Base-by-base conservation (phyloP, 352 stramenopile genomes). In the Plasmopara muralis region DNA sequence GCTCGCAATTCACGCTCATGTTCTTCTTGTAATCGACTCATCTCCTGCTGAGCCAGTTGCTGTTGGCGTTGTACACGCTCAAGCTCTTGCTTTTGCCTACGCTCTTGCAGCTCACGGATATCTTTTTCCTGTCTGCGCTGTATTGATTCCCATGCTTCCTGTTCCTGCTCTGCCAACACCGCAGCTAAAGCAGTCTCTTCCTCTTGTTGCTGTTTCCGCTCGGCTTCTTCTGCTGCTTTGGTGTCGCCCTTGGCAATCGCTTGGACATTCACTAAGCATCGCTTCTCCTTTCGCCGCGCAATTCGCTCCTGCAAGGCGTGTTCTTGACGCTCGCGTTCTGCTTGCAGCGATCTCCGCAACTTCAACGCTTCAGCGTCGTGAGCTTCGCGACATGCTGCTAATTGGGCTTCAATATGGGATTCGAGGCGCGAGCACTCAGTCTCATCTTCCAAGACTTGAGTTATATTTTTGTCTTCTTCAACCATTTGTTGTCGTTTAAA, bases 1-100 rank as follows among this genome's bases (percentile, higher is more conserved):
- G 50, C 56, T 14, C 55, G 57, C 39, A 81, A 59, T 20, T 90
- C 79, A n/a, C 61, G 55, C 46, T 80, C 77, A 38, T 90, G 77
- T 34, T 87, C 74, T 5, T 70, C 45, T 30, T 78, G 70, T 14
- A 90, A 44, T 1, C 79, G 71, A 14, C 55, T 56, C 42, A 85
- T 70, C 47, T 87, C 79, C 12, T 73, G 51, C 44, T 88, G 57
- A 2, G 77, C 72, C 12, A 72, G 50, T n/a, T 72, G 48, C 18
- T 81, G 67, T 38, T 80, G 68, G 6, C 48, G 49, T 25, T 66
- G 47, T 5, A 37, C 42, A 30, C 51, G 56, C 39, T 56, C 56
- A 12, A 47, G 50, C 9, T 74, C 68, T 47, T 74, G 66, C 42
- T 68, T 47, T 25, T 73, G 62, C 38, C 78, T 83, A 30, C 57